These are phyloP conservation scores for Hanseniaspora lachancei DNA, from an alignment of 805 yeast species.

Conservation along the genomic window DNA sequence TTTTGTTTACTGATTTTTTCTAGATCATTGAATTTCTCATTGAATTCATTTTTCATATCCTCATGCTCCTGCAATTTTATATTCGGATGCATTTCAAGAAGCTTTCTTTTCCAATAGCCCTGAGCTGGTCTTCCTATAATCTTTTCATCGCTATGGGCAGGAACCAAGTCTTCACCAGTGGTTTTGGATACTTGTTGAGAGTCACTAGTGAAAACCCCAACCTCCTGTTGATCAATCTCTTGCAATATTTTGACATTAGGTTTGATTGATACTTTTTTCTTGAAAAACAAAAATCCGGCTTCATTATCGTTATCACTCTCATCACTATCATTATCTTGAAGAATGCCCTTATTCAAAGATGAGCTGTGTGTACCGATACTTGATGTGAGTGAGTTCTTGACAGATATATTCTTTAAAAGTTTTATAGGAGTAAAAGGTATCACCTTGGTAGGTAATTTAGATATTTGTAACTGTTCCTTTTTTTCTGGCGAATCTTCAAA, in stretches of 20 bases:
- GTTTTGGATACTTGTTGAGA: slow-evolving; percentile 13
- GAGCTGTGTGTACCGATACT: slow-evolving; percentile 11
- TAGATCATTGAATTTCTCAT: background rate
- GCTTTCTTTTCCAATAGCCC: slow-evolving; percentile 12
- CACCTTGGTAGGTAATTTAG: slow-evolving; percentile 18
- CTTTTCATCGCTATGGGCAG: slow-evolving; percentile 8
- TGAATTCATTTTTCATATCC: background rate
- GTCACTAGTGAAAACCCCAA: slow-evolving; percentile 17
- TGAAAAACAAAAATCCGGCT: slow-evolving; percentile 20
- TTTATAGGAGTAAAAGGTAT: slow-evolving; percentile 12
- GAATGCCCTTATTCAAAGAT: slow-evolving; percentile 12
- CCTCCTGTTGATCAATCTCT: slow-evolving; percentile 18
- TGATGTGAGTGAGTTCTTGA: background rate
- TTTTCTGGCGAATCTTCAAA: background rate
- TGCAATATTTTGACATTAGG: slow-evolving; percentile 13
- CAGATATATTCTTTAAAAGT: slow-evolving; percentile 13
- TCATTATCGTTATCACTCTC: slow-evolving; percentile 26
- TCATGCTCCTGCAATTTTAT: background rate
- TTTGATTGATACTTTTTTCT: slow-evolving; percentile 16
- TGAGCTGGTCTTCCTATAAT: slow-evolving; percentile 6
- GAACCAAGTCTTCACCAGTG: slow-evolving; percentile 15
- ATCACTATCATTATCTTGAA: slow-evolving; percentile 15
- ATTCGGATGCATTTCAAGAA: background rate
- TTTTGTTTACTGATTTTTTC: slow-evolving; percentile 10
- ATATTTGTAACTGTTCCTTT: slow-evolving; percentile 16